phyloP scores from a whole-genome alignment of 352 stramenopile genomes.

The Globisporangium cylindrosporum region DNA sequence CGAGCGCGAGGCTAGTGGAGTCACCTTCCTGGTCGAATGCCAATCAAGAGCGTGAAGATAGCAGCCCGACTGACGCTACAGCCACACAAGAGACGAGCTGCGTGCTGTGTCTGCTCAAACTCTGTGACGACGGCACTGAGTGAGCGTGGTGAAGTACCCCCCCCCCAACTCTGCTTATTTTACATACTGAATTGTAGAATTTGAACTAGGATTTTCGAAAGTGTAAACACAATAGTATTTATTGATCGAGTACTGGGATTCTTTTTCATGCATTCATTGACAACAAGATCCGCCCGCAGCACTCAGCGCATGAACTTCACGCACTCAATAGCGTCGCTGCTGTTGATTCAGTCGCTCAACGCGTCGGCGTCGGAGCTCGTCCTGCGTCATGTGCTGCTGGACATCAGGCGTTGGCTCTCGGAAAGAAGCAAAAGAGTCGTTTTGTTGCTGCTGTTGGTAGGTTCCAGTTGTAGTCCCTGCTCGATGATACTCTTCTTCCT shows the following conservation, averaged over 20 bases:
- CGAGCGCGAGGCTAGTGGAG: not conserved
- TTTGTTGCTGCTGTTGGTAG: not conserved
- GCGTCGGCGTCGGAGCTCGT: conserved; percentile 31
- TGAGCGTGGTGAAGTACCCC: not conserved
- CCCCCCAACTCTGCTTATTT: not conserved
- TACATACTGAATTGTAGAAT: not conserved
- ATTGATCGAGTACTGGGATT: not conserved
- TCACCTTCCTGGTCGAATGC: not conserved
- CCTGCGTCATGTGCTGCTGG: conserved; percentile 15
- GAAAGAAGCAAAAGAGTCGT: not conserved
- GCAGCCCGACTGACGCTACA: not conserved
- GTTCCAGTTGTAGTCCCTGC: not conserved
- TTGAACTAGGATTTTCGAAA: not conserved
- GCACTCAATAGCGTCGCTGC: not conserved
- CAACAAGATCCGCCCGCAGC: too few relatives aligned
- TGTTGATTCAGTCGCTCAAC: conserved; percentile 21
- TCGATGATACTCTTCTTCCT: conserved; percentile 25
- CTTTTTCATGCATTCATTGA: not conserved
- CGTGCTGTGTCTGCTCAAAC: conserved; percentile 30
- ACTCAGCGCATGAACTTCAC: not conserved
- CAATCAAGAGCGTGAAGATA: not conserved
- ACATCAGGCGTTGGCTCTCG: not conserved
- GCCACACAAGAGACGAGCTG: conserved; percentile 8
- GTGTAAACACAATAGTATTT: not conserved
- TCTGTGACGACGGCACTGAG: conserved; percentile 16